A percentile compares a stretch with the other conserved stretches of the same genome.
phyloP scores from a whole-genome alignment of 2,329 filamentous ascomycete genomes.

The Lasiodiplodia citricola region DNA sequence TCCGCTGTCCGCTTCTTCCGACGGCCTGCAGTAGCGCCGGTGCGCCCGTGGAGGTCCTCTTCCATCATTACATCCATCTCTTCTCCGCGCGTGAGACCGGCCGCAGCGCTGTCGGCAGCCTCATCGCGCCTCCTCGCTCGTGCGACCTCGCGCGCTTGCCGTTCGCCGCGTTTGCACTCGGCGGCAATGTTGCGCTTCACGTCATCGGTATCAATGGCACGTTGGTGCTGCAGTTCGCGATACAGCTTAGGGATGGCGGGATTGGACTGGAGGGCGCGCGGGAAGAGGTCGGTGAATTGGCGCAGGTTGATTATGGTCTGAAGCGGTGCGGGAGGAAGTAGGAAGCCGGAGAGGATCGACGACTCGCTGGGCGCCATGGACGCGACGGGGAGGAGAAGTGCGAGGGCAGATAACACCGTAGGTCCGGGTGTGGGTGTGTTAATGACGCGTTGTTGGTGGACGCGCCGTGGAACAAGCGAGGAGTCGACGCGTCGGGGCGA shows the following conservation, averaged over 20 bases:
- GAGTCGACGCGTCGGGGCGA: constrained; percentile 24
- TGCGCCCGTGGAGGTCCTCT: constrained; percentile 41
- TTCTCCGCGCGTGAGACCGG: constrained; percentile 57
- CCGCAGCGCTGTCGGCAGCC: constrained; percentile 59
- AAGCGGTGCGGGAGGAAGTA: constrained; percentile 76
- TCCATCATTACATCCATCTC: constrained; percentile 62
- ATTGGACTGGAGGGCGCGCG: constrained; percentile 67
- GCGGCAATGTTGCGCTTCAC: constrained; percentile 69
- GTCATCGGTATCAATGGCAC: constrained; percentile 69
- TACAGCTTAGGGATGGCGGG: constrained; percentile 75
- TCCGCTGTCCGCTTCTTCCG: constrained; percentile 63
- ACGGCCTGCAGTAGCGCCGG: constrained; percentile 51
- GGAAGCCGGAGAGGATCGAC: constrained; percentile 76
- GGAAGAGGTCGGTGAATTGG: constrained; percentile 79
- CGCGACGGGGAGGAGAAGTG: constrained; percentile 6
- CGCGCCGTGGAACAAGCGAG: constrained; percentile 26
- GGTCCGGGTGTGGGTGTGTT: background rate
- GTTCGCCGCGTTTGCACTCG: constrained; percentile 67
- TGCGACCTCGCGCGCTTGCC: constrained; percentile 63
- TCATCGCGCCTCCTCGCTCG: constrained; percentile 59
- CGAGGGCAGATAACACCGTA: too few species aligned
- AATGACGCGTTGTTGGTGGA: constrained; percentile 14
- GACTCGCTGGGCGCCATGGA: constrained; percentile 75
- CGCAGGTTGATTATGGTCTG: constrained; percentile 74
- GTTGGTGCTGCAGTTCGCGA: constrained; percentile 77